These are phyloP conservation scores for Melanogaster broomeanus DNA, from an alignment of 768 basidiomycete species.

Conservation along the genomic window DNA sequence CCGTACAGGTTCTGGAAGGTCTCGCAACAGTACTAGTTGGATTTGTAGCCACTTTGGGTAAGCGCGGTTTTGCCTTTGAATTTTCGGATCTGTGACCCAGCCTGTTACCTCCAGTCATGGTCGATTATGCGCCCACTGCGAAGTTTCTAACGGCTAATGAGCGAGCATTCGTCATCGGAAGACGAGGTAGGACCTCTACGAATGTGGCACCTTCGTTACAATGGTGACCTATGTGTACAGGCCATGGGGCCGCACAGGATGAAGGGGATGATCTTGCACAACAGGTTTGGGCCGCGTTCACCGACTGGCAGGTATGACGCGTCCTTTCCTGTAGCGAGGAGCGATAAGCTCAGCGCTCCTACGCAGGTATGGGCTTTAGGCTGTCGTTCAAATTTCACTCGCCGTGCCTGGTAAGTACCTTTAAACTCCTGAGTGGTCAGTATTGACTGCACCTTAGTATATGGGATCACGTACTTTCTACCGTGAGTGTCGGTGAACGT, in stretches of 20 bases:
- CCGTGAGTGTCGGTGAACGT: constrained; percentile 46
- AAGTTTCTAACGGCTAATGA: constrained; percentile 64
- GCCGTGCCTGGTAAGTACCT: constrained; percentile 54
- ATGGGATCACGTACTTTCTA: constrained; percentile 70
- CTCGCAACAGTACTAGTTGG: too few relatives aligned
- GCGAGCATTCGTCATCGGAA: constrained; percentile 52
- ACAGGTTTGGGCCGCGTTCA: constrained; percentile 53
- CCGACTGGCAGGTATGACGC: constrained; percentile 61
- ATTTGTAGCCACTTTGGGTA: too few relatives aligned
- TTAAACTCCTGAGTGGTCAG: background rate
- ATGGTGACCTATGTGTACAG: constrained; percentile 49
- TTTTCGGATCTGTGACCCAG: too few relatives aligned
- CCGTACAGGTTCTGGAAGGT: too few relatives aligned
- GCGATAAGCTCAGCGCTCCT: background rate
- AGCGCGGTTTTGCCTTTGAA: too few relatives aligned
- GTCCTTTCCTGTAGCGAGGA: constrained; percentile 3
- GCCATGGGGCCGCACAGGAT: constrained; percentile 51
- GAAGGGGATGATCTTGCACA: constrained; percentile 59
- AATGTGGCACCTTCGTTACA: background rate
- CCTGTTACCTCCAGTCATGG: constrained; percentile 44
- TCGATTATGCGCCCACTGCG: constrained; percentile 63
- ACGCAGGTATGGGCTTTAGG: constrained; percentile 1
- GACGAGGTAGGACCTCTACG: constrained; percentile 44
- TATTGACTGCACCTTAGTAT: constrained; percentile 41
- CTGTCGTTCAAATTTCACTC: constrained; percentile 57